phyloP scores from a whole-genome alignment of 768 basidiomycete species.

The Auricularia cornea region DNA sequence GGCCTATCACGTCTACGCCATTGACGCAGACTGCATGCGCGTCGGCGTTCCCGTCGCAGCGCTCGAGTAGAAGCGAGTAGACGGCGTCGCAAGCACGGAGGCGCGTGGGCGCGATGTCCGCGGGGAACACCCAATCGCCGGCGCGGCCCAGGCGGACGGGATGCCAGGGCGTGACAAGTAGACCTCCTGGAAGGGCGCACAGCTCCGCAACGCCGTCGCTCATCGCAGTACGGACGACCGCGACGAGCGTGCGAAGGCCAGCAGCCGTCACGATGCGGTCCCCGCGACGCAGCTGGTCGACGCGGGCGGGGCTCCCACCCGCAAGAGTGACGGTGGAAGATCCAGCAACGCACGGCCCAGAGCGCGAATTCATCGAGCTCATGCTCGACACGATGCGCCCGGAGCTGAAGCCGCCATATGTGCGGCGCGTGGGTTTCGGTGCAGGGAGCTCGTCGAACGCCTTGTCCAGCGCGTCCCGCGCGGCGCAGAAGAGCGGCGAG shows the following conservation, averaged over 20 bases:
- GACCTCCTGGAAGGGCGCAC: slow-evolving; percentile 4
- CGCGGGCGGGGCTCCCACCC: background rate
- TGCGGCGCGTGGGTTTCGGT: slow-evolving; percentile 7
- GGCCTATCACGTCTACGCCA: slow-evolving; percentile 6
- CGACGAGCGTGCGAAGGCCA: slow-evolving; percentile 3
- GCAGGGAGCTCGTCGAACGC: slow-evolving; percentile 12
- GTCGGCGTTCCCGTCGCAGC: slow-evolving; percentile 2
- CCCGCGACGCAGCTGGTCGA: slow-evolving; percentile 4
- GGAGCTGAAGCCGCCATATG: background rate
- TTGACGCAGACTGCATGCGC: slow-evolving; percentile 8
- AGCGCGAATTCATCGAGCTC: slow-evolving; percentile 7
- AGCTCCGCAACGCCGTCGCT: background rate
- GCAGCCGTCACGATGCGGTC: slow-evolving; percentile 3
- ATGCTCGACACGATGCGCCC: slow-evolving; percentile 1
- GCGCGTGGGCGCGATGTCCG: slow-evolving; percentile 2
- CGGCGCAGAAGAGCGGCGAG: slow-evolving; percentile 6
- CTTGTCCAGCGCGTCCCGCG: slow-evolving; percentile 10
- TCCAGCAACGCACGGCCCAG: slow-evolving; percentile 10
- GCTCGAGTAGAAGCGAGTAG: slow-evolving; percentile 11
- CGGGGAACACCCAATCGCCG: slow-evolving; percentile 10
- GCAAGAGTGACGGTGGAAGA: slow-evolving; percentile 4
- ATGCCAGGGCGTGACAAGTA: slow-evolving; percentile 12
- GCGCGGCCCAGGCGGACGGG: slow-evolving; percentile 6
- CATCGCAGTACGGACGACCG: slow-evolving; percentile 6
- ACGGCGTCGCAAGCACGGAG: slow-evolving; percentile 6